phyloP scores from a whole-genome alignment of 176 grass and related monocot species.

The Sorghum bicolor region Sorghum_bicolor_NCBIv3 NC_012872.2:2429501-2430000 shows the following conservation, averaged over 20 bases:
- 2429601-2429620: not conserved
- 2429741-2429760: not conserved
- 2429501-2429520: not conserved
- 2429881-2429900: not conserved
- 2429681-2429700: not conserved
- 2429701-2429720: not conserved
- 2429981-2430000: constrained; percentile 38
- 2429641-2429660: not conserved
- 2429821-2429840: not conserved
- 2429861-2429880: not conserved
- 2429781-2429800: not conserved
- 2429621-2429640: not conserved
- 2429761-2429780: not conserved
- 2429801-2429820: not conserved
- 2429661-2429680: not conserved
- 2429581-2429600: not conserved
- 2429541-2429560: not conserved
- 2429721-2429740: not conserved
- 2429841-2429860: not conserved
- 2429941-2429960: constrained; percentile 52
- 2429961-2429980: constrained; percentile 21
- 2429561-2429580: too few species aligned
- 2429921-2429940: constrained; percentile 42
- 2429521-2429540: not conserved
- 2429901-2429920: constrained; percentile 61